Conservation (phyloP, 129 eudicot species). For the Gnaphalium uliginosum region DNA sequence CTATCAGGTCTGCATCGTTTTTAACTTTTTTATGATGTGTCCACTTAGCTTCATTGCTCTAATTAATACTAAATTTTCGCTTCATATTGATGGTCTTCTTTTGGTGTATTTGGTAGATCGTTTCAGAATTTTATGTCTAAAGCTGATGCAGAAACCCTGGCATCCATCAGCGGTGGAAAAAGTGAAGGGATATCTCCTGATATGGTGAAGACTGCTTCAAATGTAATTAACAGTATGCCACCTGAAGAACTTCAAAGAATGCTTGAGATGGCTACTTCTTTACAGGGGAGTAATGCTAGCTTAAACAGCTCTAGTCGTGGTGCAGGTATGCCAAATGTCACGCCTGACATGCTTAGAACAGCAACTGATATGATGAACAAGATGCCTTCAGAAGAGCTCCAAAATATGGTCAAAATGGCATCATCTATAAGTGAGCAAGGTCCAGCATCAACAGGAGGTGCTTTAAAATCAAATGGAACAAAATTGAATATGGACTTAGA, state of each 20-base stretch:
- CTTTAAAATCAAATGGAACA: slow-evolving; percentile 36
- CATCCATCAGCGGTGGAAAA: slow-evolving; percentile 61
- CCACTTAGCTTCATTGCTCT: too few relatives aligned
- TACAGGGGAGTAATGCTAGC: slow-evolving; percentile 53
- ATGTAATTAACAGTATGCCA: slow-evolving; percentile 66
- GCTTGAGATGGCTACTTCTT: slow-evolving; percentile 69
- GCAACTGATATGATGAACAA: slow-evolving; percentile 81
- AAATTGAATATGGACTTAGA: background rate
- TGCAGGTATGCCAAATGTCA: slow-evolving; percentile 48
- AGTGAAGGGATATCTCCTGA: slow-evolving; percentile 69
- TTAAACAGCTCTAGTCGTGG: slow-evolving; percentile 38
- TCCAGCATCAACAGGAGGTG: slow-evolving; percentile 1
- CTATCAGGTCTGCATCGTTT: slow-evolving; percentile 56
- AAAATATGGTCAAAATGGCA: slow-evolving; percentile 68
- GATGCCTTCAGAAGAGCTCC: slow-evolving; percentile 64
- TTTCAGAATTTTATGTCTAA: slow-evolving; percentile 77
- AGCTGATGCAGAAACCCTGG: slow-evolving; percentile 72
- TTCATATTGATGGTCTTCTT: slow-evolving; percentile 1
- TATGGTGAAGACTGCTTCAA: slow-evolving; percentile 80
- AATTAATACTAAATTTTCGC: background rate
- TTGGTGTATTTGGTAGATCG: slow-evolving; percentile 50
- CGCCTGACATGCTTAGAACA: slow-evolving; percentile 72
- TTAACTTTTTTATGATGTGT: too few relatives aligned
- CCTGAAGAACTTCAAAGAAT: slow-evolving; percentile 76
- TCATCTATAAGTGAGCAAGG: slow-evolving; percentile 51